These are phyloP conservation scores for Thinopyrum elongatum DNA, from an alignment of 176 grass and related monocot species.

Conservation along the genomic window DNA sequence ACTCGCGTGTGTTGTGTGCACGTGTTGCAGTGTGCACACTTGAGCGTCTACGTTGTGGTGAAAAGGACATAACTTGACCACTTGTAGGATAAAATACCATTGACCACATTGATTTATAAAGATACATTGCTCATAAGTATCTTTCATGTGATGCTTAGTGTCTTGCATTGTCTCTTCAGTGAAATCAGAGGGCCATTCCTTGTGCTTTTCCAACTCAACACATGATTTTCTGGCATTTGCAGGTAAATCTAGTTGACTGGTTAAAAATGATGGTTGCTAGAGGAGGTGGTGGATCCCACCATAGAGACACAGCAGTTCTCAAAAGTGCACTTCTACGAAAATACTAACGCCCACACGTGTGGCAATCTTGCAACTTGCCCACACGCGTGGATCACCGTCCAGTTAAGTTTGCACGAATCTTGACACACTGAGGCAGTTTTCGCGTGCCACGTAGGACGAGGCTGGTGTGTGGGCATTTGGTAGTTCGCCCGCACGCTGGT, in stretches of 20 bases:
- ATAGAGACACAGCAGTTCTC: constrained; percentile 75
- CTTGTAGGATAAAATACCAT: constrained; percentile 2
- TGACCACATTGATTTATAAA: not conserved
- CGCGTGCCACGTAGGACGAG: too few species aligned
- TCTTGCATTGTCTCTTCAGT: not conserved
- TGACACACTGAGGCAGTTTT: too few species aligned
- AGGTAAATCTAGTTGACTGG: constrained; percentile 99
- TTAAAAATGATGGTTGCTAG: constrained; percentile 98
- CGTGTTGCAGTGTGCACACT: not conserved
- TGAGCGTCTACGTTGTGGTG: not conserved
- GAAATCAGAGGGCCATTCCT: not conserved
- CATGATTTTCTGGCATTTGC: constrained; percentile 23
- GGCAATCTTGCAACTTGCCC: too few species aligned
- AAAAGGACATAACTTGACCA: not conserved
- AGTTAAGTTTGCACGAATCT: too few species aligned
- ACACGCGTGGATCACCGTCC: too few species aligned
- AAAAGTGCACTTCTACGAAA: constrained; percentile 91
- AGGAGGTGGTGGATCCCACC: constrained; percentile 89
- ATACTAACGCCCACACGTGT: too few species aligned
- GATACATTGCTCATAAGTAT: not conserved
- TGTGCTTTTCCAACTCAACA: constrained; percentile 7
- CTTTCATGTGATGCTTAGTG: not conserved
- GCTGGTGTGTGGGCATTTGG: too few species aligned
- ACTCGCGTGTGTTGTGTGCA: not conserved
- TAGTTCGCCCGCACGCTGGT: too few species aligned